phyloP scores from a whole-genome alignment of 2,329 filamentous ascomycete genomes.

The Cordyceps militaris region DNA sequence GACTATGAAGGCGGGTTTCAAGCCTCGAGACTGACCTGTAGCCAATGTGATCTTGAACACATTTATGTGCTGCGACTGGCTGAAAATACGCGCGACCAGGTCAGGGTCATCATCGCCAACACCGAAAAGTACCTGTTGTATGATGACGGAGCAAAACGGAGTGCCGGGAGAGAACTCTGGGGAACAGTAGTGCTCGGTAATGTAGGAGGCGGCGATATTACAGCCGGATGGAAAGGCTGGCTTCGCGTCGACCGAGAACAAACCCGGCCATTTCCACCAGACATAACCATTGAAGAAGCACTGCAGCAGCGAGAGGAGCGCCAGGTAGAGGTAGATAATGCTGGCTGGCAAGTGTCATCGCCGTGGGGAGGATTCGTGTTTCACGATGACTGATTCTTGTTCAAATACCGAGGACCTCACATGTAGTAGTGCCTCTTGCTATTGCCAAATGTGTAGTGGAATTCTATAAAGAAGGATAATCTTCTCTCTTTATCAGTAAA shows the following conservation, averaged over 20 bases:
- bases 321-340: slow-evolving; percentile 33
- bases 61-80: slow-evolving; percentile 43
- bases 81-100: slow-evolving; percentile 20
- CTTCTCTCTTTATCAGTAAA: too few species aligned
- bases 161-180: slow-evolving; percentile 46
- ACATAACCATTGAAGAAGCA: slow-evolving; percentile 38
- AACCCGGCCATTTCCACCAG: slow-evolving; percentile 32
- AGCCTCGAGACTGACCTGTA: slow-evolving; percentile 36
- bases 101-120: slow-evolving; percentile 31
- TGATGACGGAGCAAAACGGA: slow-evolving; percentile 30
- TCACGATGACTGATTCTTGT: slow-evolving; percentile 6
- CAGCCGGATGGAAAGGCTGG: slow-evolving; percentile 41
- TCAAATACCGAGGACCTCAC: neutral
- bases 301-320: slow-evolving; percentile 33
- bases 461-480: too few species aligned
- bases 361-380: slow-evolving; percentile 45
- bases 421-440: too few species aligned
- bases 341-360: slow-evolving; percentile 41
- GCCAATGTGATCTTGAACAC: slow-evolving; percentile 37
- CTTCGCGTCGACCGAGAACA: slow-evolving; percentile 40
- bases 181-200: slow-evolving; percentile 49
- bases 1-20: slow-evolving; percentile 52
- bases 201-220: slow-evolving; percentile 26
- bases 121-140: slow-evolving; percentile 46
- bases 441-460: too few species aligned